Base-by-base conservation (phyloP, 805 yeast genomes). In the Myxozyma sirexii region DNA sequence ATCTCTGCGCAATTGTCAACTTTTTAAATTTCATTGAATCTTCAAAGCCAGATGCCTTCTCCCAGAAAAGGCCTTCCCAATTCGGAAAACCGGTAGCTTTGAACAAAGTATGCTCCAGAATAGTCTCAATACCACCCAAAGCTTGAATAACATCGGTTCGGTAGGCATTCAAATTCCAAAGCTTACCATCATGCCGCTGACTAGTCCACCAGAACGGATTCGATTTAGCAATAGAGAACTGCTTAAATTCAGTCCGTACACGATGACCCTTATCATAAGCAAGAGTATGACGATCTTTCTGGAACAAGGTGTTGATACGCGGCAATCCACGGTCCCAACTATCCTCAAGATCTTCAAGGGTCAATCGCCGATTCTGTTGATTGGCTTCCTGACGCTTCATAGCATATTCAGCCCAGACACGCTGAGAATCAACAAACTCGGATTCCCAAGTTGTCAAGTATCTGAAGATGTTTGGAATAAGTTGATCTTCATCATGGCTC, bases 51-150 rank as follows among this genome's bases (percentile, higher is more conserved):
- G 96, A 86, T 0, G 96, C 96, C 71, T 92, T 92, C 71, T 94
- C 99, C 99, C 99, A 94, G 74, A 94, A 94, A 26, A 94, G 77
- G 3, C 99, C 98, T 76, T 94, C 99, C 99, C 99, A 94, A 7
- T 96, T 88, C 67, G 88, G 96, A 70, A 94, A 94, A 0, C 99
- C 99, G 1, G 99, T 94, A 12, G 96, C 99, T 71, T 88, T 90
- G 78, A 94, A 94, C 47, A 94, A 75, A 0, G 98, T 91, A 69
- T 94, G 99, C 69, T 93, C 98, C 61, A 94, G 74, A 70, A 94
- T 94, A 0, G 98, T 90, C 69, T 93, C 97, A 59, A 94, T 88
- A 52, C 99, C 99, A 48, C 99, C 99, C 2, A 94, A 79, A 0
- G 98, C 96, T 74, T 94, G 97, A 46, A 94, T 92, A 1, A 94